Evolutionary conservation across 495 filamentous ascomycete genomes (phyloP).

Genomic region (Penicillium waksmanii): DNA sequence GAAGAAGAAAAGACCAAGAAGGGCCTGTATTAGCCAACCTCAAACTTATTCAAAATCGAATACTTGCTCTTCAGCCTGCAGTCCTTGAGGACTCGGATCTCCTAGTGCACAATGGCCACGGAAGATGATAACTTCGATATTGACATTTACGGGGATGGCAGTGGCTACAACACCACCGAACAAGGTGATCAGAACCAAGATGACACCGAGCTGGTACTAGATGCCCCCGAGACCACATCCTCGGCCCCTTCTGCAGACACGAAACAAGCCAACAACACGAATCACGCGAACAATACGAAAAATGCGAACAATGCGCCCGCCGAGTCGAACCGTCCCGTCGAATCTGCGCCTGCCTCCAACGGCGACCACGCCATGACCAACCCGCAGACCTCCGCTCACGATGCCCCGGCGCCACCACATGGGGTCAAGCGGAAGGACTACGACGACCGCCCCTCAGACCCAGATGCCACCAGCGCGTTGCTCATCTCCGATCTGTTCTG

Average conservation of each 20-base stretch:
- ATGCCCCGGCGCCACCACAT: conserved; percentile 54
- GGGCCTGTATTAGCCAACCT: conserved; percentile 39
- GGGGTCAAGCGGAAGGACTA: conserved; percentile 76
- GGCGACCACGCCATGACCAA: conserved; percentile 19
- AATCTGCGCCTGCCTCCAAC: conserved; percentile 21
- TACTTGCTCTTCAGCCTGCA: conserved; percentile 20
- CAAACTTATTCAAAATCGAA: conserved; percentile 38
- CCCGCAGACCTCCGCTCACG: conserved; percentile 22
- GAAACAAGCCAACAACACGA: conserved; percentile 12
- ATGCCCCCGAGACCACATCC: conserved; percentile 33
- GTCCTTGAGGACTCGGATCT: conserved; percentile 13
- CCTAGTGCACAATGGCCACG: conserved; percentile 65
- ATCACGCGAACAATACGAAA: conserved; percentile 15
- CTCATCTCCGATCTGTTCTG: conserved; percentile 88
- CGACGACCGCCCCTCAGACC: conserved; percentile 78
- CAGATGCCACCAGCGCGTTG: conserved; percentile 79
- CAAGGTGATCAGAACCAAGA: conserved; percentile 57
- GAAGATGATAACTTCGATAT: conserved; percentile 96
- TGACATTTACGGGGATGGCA: conserved; percentile 92
- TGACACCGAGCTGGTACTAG: conserved; percentile 45
- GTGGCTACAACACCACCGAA: conserved; percentile 50
- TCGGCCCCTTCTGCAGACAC: conserved; percentile 7
- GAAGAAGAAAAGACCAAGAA: conserved; percentile 31
- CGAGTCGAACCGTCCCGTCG: conserved; percentile 4
- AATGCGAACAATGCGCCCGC: conserved; percentile 10